Percentiles rank a stretch among this genome's conserved stretches.
Evolutionary conservation across 2,329 filamentous ascomycete genomes (phyloP).

Genomic region (Alternaria dauci): DNA sequence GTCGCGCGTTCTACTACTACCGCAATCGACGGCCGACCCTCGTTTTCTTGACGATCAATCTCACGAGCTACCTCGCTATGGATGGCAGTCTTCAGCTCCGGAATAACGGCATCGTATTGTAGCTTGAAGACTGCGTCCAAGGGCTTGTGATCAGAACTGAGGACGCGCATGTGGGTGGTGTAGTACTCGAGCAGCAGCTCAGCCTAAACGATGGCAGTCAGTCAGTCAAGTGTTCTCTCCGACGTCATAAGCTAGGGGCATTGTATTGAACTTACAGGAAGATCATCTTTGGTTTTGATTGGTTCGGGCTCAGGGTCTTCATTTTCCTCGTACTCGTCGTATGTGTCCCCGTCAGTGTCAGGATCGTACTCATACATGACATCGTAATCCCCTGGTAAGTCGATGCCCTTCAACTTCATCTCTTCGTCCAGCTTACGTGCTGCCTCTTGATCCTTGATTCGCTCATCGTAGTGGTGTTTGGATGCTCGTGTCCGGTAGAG

Average conservation of each 20-base stretch:
- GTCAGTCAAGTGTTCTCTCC: neutral
- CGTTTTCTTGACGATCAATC: constrained; percentile 90
- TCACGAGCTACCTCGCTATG: constrained; percentile 88
- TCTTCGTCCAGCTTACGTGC: constrained; percentile 79
- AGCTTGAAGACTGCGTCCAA: constrained; percentile 83
- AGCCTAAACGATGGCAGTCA: constrained; percentile 44
- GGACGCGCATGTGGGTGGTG: constrained; percentile 84
- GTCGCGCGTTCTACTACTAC: constrained; percentile 74
- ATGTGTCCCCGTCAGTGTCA: constrained; percentile 72
- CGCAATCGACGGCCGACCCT: constrained; percentile 81
- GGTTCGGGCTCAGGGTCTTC: constrained; percentile 57
- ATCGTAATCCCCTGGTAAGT: constrained; percentile 77
- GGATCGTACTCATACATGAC: constrained; percentile 93
- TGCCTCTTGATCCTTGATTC: constrained; percentile 69
- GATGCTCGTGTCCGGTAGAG: constrained; percentile 81
- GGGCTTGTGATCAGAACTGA: constrained; percentile 96
- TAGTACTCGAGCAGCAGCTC: constrained; percentile 72
- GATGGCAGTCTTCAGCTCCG: constrained; percentile 81
- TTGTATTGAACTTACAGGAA: constrained; percentile 41
- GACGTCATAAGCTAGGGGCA: neutral
- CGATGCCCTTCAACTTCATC: constrained; percentile 81
- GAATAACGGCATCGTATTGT: constrained; percentile 85
- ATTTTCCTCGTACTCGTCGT: constrained; percentile 41
- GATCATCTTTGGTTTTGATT: constrained; percentile 66
- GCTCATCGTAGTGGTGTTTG: constrained; percentile 70